These are phyloP conservation scores for Pelargonium cotyledonis DNA, from an alignment of 441 rosid genomes.

Conservation along the genomic window DNA sequence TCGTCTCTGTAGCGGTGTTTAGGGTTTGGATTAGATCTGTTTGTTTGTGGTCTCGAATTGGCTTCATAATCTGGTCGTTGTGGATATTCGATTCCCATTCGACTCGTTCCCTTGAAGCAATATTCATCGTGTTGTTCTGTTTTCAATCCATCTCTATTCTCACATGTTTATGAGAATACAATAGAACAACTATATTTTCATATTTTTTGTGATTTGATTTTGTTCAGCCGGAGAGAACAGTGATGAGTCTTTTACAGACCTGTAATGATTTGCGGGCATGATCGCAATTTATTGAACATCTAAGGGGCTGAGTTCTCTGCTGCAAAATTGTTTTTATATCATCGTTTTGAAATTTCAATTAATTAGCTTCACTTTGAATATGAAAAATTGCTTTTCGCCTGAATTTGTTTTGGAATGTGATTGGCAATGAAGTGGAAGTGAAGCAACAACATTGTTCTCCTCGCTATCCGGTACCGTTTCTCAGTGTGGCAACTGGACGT, in stretches of 20 bases:
- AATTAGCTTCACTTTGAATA: neutral
- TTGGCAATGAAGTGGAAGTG: neutral
- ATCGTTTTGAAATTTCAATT: neutral
- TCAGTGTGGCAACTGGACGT: neutral
- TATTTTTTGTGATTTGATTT: neutral
- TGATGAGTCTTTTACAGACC: slow-evolving; percentile 3
- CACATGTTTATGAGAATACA: too few relatives aligned
- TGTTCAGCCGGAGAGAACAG: neutral
- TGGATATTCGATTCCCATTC: slow-evolving; percentile 17
- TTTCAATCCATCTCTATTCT: neutral
- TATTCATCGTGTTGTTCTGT: slow-evolving; percentile 16
- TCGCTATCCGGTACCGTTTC: neutral
- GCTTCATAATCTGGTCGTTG: slow-evolving; percentile 29
- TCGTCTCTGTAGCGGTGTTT: too few relatives aligned
- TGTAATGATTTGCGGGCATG: slow-evolving; percentile 1
- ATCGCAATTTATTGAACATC: neutral
- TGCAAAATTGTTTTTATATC: too few relatives aligned
- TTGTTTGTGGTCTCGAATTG: neutral
- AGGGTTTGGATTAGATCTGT: too few relatives aligned
- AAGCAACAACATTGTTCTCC: neutral
- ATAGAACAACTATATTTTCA: neutral
- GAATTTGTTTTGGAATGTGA: neutral
- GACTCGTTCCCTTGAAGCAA: slow-evolving; percentile 32
- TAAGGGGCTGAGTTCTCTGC: neutral
- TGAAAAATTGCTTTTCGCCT: neutral